Evolutionary conservation across 495 filamentous ascomycete genomes (phyloP).

Genomic region (Penicillium fimorum): DNA sequence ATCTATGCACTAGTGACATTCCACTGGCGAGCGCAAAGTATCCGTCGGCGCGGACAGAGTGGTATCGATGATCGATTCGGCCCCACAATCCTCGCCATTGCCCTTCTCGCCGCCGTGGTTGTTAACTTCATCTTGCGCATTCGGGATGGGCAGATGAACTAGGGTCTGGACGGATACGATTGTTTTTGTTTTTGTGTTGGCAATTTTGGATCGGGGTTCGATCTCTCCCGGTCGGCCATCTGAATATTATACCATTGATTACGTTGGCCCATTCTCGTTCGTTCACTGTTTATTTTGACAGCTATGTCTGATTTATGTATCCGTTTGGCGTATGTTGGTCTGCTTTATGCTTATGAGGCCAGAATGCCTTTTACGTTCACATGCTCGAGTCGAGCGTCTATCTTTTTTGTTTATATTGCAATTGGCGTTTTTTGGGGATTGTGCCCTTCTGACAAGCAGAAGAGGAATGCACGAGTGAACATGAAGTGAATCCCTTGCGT

Average conservation of each 20-base stretch:
- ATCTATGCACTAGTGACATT: conserved; percentile 92
- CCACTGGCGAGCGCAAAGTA: conserved; percentile 94
- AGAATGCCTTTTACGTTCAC: background rate
- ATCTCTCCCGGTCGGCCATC: background rate
- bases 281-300: background rate
- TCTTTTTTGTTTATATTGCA: conserved; percentile 3
- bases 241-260: background rate
- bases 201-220: background rate
- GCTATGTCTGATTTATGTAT: background rate
- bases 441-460: background rate
- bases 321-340: conserved; percentile 3
- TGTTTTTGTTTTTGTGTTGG: background rate
- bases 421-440: conserved; percentile 6
- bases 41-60: conserved; percentile 83
- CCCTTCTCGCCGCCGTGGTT: conserved; percentile 78
- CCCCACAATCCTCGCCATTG: conserved; percentile 82
- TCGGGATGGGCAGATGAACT: conserved; percentile 43
- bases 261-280: background rate
- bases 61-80: conserved; percentile 96
- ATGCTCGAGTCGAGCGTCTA: conserved; percentile 1
- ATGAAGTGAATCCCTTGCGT: background rate
- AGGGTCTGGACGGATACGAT: background rate
- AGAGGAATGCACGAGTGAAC: conserved; percentile 7
- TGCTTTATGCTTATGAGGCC: conserved; percentile 6
- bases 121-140: conserved; percentile 93